These are phyloP conservation scores for Neurospora pannonica DNA, from an alignment of 495 filamentous ascomycete species.

Conservation along the genomic window DNA sequence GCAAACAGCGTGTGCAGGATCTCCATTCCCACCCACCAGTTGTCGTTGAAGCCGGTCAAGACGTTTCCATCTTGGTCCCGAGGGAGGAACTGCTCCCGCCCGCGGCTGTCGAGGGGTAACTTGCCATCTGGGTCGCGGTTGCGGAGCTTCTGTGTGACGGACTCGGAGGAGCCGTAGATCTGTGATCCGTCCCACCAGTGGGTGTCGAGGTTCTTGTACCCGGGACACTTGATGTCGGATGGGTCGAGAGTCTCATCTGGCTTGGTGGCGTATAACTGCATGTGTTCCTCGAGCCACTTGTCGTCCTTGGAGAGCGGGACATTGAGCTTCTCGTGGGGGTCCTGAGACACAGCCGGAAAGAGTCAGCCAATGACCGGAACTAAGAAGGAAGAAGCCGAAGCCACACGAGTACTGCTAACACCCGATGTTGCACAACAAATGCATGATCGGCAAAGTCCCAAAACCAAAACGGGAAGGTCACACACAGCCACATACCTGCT, in stretches of 20 bases:
- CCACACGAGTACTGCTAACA: neutral
- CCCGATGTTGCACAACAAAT: neutral
- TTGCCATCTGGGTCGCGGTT: slow-evolving; percentile 22
- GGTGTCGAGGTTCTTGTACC: slow-evolving; percentile 32
- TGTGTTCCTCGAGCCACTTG: slow-evolving; percentile 22
- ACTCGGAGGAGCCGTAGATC: slow-evolving; percentile 35
- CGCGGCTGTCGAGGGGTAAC: slow-evolving; percentile 17
- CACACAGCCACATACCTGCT: slow-evolving; percentile 10
- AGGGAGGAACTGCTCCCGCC: slow-evolving; percentile 24
- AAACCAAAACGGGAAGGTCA: neutral
- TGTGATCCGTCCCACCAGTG: slow-evolving; percentile 38
- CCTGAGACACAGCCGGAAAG: neutral
- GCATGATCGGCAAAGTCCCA: neutral
- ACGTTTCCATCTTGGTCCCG: slow-evolving; percentile 23
- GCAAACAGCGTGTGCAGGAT: slow-evolving; percentile 37
- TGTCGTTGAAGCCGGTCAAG: slow-evolving; percentile 32
- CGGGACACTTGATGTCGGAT: slow-evolving; percentile 25
- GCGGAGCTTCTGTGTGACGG: slow-evolving; percentile 23
- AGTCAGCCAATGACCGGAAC: neutral
- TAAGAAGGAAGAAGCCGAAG: neutral
- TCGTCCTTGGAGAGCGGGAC: slow-evolving; percentile 20
- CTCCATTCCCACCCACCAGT: slow-evolving; percentile 38
- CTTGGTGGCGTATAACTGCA: slow-evolving; percentile 22
- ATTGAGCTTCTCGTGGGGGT: slow-evolving; percentile 11
- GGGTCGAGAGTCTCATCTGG: slow-evolving; percentile 20